Percentiles rank a stretch among this genome's conserved stretches.
These are phyloP conservation scores for Malus orientalis DNA, from an alignment of 306 rosid species.

Conservation along the genomic window DNA sequence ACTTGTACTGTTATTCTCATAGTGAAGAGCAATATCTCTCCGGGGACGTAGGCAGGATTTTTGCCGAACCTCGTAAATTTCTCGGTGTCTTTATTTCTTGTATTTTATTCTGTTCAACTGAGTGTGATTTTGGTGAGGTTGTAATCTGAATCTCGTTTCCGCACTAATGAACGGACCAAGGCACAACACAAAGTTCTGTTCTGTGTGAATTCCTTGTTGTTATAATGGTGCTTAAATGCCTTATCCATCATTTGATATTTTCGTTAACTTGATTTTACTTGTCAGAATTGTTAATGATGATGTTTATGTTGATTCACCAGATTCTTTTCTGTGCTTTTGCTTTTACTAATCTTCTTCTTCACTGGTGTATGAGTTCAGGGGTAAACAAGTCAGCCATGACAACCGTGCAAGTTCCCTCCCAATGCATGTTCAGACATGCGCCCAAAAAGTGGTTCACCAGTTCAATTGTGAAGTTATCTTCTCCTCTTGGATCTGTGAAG, in stretches of 20 bases:
- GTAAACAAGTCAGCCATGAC: constrained; percentile 50
- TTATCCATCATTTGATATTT: not conserved
- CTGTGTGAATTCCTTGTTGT: not conserved
- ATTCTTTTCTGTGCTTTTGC: not conserved
- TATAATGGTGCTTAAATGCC: not conserved
- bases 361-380: constrained; percentile 27
- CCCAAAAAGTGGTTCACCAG: constrained; percentile 14
- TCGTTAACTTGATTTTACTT: not conserved
- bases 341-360: not conserved
- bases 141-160: too few species aligned
- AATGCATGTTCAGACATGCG: constrained; percentile 27
- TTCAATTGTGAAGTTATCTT: constrained; percentile 36
- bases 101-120: too few species aligned
- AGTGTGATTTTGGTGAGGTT: too few species aligned
- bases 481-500: constrained; percentile 42
- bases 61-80: too few species aligned
- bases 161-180: too few species aligned
- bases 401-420: constrained; percentile 33
- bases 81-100: too few species aligned
- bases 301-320: not conserved
- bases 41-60: too few species aligned
- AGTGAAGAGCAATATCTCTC: too few species aligned
- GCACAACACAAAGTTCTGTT: not conserved
- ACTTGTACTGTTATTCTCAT: too few species aligned
- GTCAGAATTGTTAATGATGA: not conserved